Conservation (phyloP, 2,329 filamentous ascomycete genomes). For the Orbilia quercus region DNA sequence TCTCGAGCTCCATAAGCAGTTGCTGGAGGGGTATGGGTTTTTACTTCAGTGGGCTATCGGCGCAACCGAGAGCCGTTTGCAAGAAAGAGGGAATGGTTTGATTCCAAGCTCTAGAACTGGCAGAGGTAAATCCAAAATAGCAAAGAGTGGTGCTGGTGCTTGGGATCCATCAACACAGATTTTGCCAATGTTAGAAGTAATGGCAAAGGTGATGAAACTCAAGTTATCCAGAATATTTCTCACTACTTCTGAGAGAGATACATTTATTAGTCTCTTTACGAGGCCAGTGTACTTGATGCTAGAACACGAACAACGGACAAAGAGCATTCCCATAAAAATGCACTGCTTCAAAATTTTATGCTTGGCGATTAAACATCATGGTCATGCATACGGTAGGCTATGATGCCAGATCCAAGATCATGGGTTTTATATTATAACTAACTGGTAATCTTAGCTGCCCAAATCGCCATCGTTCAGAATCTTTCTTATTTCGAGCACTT, state of each 20-base stretch:
- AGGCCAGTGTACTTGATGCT: conserved; percentile 92
- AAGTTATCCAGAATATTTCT: conserved; percentile 85
- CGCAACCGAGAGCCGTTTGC: conserved; percentile 91
- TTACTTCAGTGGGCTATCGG: conserved; percentile 94
- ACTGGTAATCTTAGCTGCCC: conserved; percentile 73
- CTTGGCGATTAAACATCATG: conserved; percentile 96
- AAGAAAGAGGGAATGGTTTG: conserved; percentile 82
- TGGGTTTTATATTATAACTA: not conserved
- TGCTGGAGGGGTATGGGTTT: conserved; percentile 94
- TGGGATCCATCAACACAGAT: conserved; percentile 93
- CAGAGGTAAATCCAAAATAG: conserved; percentile 79
- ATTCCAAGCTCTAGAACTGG: conserved; percentile 71
- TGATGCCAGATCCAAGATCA: not conserved
- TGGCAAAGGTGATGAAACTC: conserved; percentile 90
- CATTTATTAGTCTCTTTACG: conserved; percentile 90
- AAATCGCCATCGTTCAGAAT: conserved; percentile 98
- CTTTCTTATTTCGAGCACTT: conserved; percentile 98
- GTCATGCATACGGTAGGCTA: conserved; percentile 87
- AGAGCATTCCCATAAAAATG: conserved; percentile 89
- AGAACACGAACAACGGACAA: conserved; percentile 92
- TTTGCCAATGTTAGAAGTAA: conserved; percentile 86
- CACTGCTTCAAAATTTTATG: conserved; percentile 97
- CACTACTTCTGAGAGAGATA: conserved; percentile 95
- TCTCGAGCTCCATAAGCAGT: conserved; percentile 84
- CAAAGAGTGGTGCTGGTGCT: conserved; percentile 75